phyloP scores from a whole-genome alignment of 257 asterid species.

The Solanum dulcamara region DNA sequence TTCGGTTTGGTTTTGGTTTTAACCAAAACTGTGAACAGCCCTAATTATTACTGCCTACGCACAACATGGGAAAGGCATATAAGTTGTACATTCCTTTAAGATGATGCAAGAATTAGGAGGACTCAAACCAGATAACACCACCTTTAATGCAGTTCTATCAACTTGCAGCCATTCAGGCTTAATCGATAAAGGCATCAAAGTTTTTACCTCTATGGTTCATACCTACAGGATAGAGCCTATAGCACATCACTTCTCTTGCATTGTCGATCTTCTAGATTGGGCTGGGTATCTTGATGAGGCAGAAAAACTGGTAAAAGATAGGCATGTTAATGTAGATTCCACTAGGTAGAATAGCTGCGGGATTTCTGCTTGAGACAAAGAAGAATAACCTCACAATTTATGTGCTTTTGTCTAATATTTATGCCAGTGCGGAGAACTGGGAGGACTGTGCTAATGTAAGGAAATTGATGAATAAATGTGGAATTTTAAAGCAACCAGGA shows the following conservation, averaged over 20 bases:
- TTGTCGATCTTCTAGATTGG: constrained; percentile 62
- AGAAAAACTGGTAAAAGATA: constrained; percentile 31
- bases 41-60: constrained; percentile 59
- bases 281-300: constrained; percentile 66
- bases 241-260: constrained; percentile 56
- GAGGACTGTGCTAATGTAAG: constrained; percentile 63
- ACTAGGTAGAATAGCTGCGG: constrained; percentile 51
- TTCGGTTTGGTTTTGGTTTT: no score
- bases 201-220: constrained; percentile 49
- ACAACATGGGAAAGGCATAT: constrained; percentile 62
- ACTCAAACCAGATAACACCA: constrained; percentile 60
- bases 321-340: constrained; percentile 32
- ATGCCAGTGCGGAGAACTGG: constrained; percentile 80
- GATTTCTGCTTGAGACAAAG: constrained; percentile 41
- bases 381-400: constrained; percentile 47
- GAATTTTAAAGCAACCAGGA: constrained; percentile 62
- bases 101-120: constrained; percentile 30
- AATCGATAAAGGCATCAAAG: constrained; percentile 44
- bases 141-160: constrained; percentile 72
- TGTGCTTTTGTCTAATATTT: constrained; percentile 60
- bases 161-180: constrained; percentile 88
- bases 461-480: constrained; percentile 45
- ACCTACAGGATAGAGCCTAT: constrained; percentile 41
- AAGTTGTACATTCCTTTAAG: constrained; percentile 51
- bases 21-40: no score